Conservation (phyloP, 176 grass and related monocot genomes). For the maize (Zea mays) region Zm-B73-REFERENCE-NAM-5.0 NC_050104.1:9218001-9218500, state of each 20-base stretch:
- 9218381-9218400: too few relatives aligned
- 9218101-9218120: slow-evolving; percentile 69
- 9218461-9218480: background rate
- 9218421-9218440: too few relatives aligned
- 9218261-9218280: background rate
- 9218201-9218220: slow-evolving; percentile 44
- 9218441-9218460: background rate
- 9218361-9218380: too few relatives aligned
- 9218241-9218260: slow-evolving; percentile 60
- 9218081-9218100: slow-evolving; percentile 65
- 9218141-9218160: slow-evolving; percentile 51
- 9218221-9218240: slow-evolving; percentile 63
- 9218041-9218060: slow-evolving; percentile 66
- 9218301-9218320: too few relatives aligned
- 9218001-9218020: slow-evolving; percentile 62
- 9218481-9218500: too few relatives aligned
- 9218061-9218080: slow-evolving; percentile 61
- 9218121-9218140: slow-evolving; percentile 65
- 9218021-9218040: slow-evolving; percentile 76
- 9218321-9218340: too few relatives aligned
- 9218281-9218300: background rate
- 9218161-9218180: slow-evolving; percentile 52
- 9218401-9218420: too few relatives aligned
- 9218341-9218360: too few relatives aligned
- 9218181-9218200: slow-evolving; percentile 36